Evolutionary conservation across 2,329 filamentous ascomycete species (phyloP).

Genomic region (Xylaria sp.): DNA sequence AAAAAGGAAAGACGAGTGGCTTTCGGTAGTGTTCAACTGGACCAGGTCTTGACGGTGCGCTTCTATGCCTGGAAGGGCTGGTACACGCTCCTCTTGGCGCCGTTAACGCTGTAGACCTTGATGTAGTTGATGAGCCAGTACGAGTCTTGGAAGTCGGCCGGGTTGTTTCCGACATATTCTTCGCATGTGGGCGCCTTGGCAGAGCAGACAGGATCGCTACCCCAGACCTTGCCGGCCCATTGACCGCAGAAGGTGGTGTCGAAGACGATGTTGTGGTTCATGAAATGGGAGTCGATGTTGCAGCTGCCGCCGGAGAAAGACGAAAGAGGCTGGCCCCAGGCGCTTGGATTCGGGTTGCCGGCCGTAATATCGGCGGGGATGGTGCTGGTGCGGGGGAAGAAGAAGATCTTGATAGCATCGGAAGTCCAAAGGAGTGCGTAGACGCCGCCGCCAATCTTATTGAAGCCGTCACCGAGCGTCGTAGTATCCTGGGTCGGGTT

Average conservation of each 20-base stretch:
- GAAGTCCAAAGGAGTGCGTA: constrained; percentile 75
- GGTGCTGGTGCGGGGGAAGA: constrained; percentile 59
- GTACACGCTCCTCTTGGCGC: constrained; percentile 8
- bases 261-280: constrained; percentile 68
- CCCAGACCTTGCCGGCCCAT: constrained; percentile 75
- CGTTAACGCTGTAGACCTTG: constrained; percentile 49
- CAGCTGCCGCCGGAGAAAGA: constrained; percentile 64
- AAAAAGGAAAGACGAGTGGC: neutral
- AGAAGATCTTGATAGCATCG: constrained; percentile 69
- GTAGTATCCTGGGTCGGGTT: constrained; percentile 46
- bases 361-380: constrained; percentile 60
- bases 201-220: constrained; percentile 50
- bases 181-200: constrained; percentile 60
- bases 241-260: constrained; percentile 82
- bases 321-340: constrained; percentile 66
- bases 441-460: constrained; percentile 61
- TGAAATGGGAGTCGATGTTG: constrained; percentile 65
- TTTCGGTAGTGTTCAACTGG: constrained; percentile 3
- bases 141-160: constrained; percentile 62
- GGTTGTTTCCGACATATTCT: constrained; percentile 66
- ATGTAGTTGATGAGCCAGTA: constrained; percentile 75
- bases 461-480: constrained; percentile 66
- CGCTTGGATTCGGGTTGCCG: constrained; percentile 56
- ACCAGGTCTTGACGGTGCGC: neutral
- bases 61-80: constrained; percentile 24